Base-by-base conservation (phyloP, 75 land plant genomes). In the Pinus albicaulis region DNA sequence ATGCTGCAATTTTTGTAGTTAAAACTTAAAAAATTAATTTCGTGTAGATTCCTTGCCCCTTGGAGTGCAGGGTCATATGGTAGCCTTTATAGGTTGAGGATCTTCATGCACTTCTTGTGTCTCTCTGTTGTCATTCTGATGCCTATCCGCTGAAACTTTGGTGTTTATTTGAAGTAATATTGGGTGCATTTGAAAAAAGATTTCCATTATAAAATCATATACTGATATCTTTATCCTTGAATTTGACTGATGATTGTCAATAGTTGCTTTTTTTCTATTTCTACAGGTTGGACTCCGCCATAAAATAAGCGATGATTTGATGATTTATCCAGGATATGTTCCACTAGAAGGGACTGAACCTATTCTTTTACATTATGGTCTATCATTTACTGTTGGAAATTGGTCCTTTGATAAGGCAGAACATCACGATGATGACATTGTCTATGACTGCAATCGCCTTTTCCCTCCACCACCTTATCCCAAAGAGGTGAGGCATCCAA, bases 401-500 rank as follows among this genome's bases (percentile, higher is more conserved):
- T 96, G 98, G 98, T 85, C 94, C 11, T 96, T 96, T 74, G 88
- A 85, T 69, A 96, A 96, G 77, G 74, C 86, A 78, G 77, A 90
- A 0, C 90, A 94, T 76, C 92, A 89, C 73, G 89, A 86, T 28
- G 98, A 96, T 79, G 77, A 71, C 26, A 86, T 96, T 81, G 99
- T 92, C 20, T 94, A 94, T 78, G 86, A 94, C 28, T 96, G 99
- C 82, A 90, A 87, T 41, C 86, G 87, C 12, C 90, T 96, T 61
- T 96, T 96, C 63, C 85, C 95, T 81, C 90, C 86, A 23, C 99
- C 99, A 58, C 99, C 99, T 72, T 92, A 83, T 87, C 98, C 99
- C 41, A 85, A 78, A 78, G 93, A 94, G 93, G 99, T 96, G 82
- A 41, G 57, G 59, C 22, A 60, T 71, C 57, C 28, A 22, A 36